Base-by-base conservation (phyloP, 1,284 basidiomycete genomes). In the Cryptococcus amylolentus region DNA sequence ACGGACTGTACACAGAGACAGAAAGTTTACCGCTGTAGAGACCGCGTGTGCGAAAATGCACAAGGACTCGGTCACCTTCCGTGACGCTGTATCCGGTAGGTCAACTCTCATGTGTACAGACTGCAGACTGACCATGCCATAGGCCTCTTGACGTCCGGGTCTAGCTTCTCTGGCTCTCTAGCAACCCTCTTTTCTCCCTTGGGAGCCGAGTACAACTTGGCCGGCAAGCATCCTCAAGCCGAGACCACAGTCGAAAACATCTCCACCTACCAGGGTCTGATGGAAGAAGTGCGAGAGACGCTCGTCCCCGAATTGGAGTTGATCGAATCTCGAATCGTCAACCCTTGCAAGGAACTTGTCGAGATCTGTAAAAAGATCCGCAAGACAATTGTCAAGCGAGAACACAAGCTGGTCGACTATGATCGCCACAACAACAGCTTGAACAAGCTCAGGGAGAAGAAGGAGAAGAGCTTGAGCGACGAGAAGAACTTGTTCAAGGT, bases 401-500 rank as follows among this genome's bases (percentile, higher is more conserved):
- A 98, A 52, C 96, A 99, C 78, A 98, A 98, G 88, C 83, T 98
- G 51, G 80, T 89, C 46, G 96, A 99, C 77, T 99, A 88, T 67
- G 96, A 99, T 79, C 87, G 96, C 46, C 89, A 86, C 82, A 98
- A 97, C 78, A 98, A 97, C 74, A 88, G 91, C 20, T 81, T 96
- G 67, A 92, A 87, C 56, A 99, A 99, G 79, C 81, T 98, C 56
- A 82, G 93, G 54, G 92, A 97, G 73, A 99, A 99, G 84, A 96
- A 97, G 80, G 91, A 96, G 71, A 96, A 96, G 79, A 86, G 87
- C 20, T 78, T 96, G 60, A 90, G 81, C 64, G 93, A 96, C 68
- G 93, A 96, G 81, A 94, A 94, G 84, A 91, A 93, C 71, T 73
- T 94, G 58, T 94, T 94, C 84, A 94, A 94, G 83, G 84, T 96